phyloP scores from a whole-genome alignment of 495 filamentous ascomycete species.

The Aspergillus steynii region DNA sequence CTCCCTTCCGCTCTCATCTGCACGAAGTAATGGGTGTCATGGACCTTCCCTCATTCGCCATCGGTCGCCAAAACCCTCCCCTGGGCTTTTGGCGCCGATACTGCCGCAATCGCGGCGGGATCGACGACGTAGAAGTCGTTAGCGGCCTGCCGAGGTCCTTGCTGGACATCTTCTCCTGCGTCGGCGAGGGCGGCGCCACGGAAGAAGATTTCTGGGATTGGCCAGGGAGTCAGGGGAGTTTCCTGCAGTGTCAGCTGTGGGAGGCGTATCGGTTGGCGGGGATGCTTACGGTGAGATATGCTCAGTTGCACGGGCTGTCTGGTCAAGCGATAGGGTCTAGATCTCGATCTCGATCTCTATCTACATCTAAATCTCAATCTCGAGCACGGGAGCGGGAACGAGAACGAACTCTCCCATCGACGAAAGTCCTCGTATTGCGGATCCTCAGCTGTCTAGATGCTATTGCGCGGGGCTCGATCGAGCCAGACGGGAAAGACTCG shows the following conservation, averaged over 20 bases:
- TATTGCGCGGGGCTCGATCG: constrained; percentile 18
- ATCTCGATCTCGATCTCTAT: background rate
- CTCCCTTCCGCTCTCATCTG: constrained; percentile 29
- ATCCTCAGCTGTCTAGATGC: constrained; percentile 37
- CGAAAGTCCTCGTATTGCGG: constrained; percentile 25
- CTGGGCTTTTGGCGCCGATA: constrained; percentile 36
- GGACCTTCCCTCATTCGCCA: constrained; percentile 32
- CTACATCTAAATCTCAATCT: too few species aligned
- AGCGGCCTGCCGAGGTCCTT: constrained; percentile 35
- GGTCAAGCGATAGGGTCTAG: background rate
- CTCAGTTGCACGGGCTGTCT: background rate
- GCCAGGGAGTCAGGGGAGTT: constrained; percentile 30
- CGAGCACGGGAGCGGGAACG: constrained; percentile 1
- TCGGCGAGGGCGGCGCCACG: constrained; percentile 23
- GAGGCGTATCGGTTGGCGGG: constrained; percentile 37
- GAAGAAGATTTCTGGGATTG: constrained; percentile 40
- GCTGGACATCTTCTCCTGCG: constrained; percentile 33
- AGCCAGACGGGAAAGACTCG: constrained; percentile 15
- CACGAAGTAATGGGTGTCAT: constrained; percentile 43
- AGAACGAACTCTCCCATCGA: constrained; percentile 6
- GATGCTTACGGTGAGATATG: constrained; percentile 24
- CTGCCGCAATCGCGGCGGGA: constrained; percentile 18
- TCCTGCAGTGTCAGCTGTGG: constrained; percentile 38
- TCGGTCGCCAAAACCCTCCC: constrained; percentile 30
- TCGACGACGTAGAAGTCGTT: constrained; percentile 27